Conservation (phyloP, 106 monocot genomes). For the Allium cepa region DNA sequence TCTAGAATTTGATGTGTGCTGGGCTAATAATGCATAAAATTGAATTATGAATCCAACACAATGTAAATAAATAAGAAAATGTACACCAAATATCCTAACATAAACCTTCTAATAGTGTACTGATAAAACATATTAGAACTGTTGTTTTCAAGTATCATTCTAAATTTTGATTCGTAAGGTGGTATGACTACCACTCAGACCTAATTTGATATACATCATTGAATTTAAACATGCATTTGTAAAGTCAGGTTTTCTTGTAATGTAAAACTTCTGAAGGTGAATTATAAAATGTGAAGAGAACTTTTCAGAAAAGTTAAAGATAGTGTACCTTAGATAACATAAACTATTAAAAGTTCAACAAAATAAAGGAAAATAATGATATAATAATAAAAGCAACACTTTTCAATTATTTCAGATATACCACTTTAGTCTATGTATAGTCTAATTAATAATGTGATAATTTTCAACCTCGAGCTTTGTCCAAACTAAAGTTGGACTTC, state of each 20-base stretch:
- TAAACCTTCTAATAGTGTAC: too few species aligned
- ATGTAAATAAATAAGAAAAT: too few species aligned
- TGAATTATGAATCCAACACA: too few species aligned
- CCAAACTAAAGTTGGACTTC: constrained; percentile 39
- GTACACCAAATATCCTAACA: too few species aligned
- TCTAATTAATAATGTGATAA: background rate
- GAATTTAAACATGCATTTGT: too few species aligned
- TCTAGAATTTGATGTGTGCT: too few species aligned
- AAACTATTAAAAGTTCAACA: background rate
- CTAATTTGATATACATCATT: too few species aligned
- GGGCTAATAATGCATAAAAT: too few species aligned
- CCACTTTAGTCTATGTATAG: constrained; percentile 6
- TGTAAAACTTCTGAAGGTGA: constrained; percentile 6
- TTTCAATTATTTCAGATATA: background rate
- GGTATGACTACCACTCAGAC: too few species aligned
- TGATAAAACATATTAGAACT: too few species aligned
- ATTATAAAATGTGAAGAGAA: constrained; percentile 6
- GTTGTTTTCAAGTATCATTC: too few species aligned
- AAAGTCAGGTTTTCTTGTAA: constrained; percentile 4
- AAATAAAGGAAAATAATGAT: background rate
- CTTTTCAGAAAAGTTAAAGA: constrained; percentile 10
- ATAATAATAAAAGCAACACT: background rate
- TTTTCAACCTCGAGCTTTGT: constrained; percentile 22
- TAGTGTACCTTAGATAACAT: constrained; percentile 9
- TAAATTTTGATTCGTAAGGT: too few species aligned